phyloP scores from a whole-genome alignment of 169 alveolate genomes.

The Plasmodium knowlesi region DNA sequence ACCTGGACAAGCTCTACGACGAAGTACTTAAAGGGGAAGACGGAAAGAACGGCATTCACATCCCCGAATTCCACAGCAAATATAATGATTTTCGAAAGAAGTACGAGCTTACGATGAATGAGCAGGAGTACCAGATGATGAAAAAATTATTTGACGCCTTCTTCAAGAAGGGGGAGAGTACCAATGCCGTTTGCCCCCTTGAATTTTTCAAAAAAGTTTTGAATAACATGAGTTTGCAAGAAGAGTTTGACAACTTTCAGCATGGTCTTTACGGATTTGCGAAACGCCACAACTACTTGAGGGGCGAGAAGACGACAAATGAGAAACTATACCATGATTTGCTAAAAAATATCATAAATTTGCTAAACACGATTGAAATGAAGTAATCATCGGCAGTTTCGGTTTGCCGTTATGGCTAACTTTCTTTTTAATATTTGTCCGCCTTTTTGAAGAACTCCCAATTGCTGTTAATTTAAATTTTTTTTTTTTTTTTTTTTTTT shows the following conservation, averaged over 20 bases:
- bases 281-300: slow-evolving; percentile 24
- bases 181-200: neutral
- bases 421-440: neutral
- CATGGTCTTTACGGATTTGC: slow-evolving; percentile 24
- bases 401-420: neutral
- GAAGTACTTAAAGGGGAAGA: neutral
- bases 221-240: neutral
- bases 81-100: neutral
- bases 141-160: neutral
- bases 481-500: too few relatives aligned
- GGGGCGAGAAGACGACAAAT: neutral
- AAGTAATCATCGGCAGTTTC: neutral
- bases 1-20: slow-evolving; percentile 17
- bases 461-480: neutral
- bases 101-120: slow-evolving; percentile 13
- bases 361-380: slow-evolving; percentile 5
- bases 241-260: slow-evolving; percentile 5
- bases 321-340: neutral
- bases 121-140: neutral
- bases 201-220: neutral
- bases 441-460: neutral
- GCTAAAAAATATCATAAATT: neutral
- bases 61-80: neutral
- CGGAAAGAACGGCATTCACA: neutral
- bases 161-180: neutral